Conservation (phyloP, 495 filamentous ascomycete genomes). For the Trichocladium uniseriatum region DNA sequence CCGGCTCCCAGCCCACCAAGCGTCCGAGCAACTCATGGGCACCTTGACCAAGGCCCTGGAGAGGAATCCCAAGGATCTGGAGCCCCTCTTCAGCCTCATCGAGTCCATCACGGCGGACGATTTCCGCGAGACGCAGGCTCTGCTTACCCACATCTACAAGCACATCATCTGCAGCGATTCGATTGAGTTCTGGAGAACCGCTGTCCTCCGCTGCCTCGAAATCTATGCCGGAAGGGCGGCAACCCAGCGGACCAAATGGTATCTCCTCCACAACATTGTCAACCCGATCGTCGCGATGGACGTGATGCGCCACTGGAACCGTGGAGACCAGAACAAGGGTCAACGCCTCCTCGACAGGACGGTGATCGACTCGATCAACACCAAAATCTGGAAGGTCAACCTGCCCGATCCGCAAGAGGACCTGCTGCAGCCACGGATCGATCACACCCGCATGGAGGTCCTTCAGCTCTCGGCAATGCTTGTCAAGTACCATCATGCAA, state of each 20-base stretch:
- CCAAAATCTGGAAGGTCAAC: constrained; percentile 89
- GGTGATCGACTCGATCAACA: constrained; percentile 84
- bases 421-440: constrained; percentile 72
- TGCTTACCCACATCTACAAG: constrained; percentile 76
- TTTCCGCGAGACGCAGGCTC: constrained; percentile 61
- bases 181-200: constrained; percentile 77
- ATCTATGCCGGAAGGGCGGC: constrained; percentile 70
- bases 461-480: constrained; percentile 90
- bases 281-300: constrained; percentile 98
- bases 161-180: constrained; percentile 77
- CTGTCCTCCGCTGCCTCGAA: constrained; percentile 80
- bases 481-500: constrained; percentile 81
- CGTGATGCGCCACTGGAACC: constrained; percentile 60
- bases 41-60: constrained; percentile 73
- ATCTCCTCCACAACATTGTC: constrained; percentile 81
- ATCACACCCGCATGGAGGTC: constrained; percentile 93
- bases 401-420: constrained; percentile 78
- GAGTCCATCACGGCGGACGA: constrained; percentile 77
- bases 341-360: constrained; percentile 76
- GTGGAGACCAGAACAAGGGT: constrained; percentile 42
- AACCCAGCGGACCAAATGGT: constrained; percentile 83
- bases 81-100: constrained; percentile 76
- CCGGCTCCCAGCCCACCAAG: constrained; percentile 80
- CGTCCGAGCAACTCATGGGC: constrained; percentile 77
- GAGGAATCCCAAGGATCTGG: constrained; percentile 66